Evolutionary conservation across 441 rosid species (phyloP).

Genomic region (Croton setiger): DNA sequence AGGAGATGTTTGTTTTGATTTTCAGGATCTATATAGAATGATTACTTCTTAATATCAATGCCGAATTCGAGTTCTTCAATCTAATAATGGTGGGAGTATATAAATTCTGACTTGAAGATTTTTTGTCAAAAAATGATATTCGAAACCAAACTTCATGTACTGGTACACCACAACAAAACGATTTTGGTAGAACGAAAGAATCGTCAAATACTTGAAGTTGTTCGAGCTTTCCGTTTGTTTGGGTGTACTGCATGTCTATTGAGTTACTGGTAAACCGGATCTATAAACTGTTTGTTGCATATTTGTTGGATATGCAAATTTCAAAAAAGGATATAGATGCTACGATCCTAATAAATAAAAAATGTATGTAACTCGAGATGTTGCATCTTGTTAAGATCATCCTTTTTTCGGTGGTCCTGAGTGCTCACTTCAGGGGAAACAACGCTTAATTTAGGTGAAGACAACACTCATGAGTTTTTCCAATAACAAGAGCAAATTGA

Average conservation of each 20-base stretch:
- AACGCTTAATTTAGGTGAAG: constrained; percentile 11
- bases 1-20: background rate
- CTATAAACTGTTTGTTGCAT: background rate
- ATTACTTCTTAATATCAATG: background rate
- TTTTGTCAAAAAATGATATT: too few relatives aligned
- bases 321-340: background rate
- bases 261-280: background rate
- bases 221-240: background rate
- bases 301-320: background rate
- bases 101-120: background rate
- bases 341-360: background rate
- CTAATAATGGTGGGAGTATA: background rate
- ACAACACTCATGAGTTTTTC: constrained; percentile 2
- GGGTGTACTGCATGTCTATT: background rate
- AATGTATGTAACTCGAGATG: background rate
- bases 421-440: constrained; percentile 11
- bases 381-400: background rate
- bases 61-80: background rate
- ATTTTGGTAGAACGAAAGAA: background rate
- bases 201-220: background rate
- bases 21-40: background rate
- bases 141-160: background rate
- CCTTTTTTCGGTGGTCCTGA: background rate
- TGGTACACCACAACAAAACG: background rate
- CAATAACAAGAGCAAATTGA: background rate